These are phyloP conservation scores for Pelomyxa schiedti DNA, from an alignment of 78 protist genomes.

Conservation along the genomic window DNA sequence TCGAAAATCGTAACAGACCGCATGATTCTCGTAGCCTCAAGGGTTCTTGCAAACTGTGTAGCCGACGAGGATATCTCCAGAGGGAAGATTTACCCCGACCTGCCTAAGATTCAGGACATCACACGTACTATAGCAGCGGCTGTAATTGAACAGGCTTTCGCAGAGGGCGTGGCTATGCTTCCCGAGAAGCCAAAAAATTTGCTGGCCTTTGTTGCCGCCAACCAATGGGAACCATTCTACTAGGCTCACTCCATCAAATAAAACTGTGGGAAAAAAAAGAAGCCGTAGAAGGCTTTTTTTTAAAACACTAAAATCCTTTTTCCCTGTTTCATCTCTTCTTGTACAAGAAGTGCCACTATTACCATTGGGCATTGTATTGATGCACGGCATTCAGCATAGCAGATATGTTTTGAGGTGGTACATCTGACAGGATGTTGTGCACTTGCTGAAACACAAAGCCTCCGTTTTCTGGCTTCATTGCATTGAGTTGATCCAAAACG, in stretches of 20 bases:
- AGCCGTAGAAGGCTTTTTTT: too few relatives aligned
- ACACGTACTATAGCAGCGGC: constrained; percentile 12
- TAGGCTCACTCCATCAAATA: too few relatives aligned
- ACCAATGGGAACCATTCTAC: constrained; percentile 18
- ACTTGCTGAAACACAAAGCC: not conserved
- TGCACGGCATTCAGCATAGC: not conserved
- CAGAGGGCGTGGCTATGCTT: constrained; percentile 29
- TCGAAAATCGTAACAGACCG: constrained; percentile 59
- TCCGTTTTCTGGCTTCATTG: not conserved
- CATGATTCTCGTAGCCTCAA: constrained; percentile 63
- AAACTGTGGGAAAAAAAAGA: too few relatives aligned
- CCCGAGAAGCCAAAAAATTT: constrained; percentile 13
- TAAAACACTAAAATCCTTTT: too few relatives aligned
- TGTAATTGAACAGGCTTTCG: constrained; percentile 44
- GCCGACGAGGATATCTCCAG: constrained; percentile 29
- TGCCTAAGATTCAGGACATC: constrained; percentile 25
- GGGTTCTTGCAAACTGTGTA: constrained; percentile 48
- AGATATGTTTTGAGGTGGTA: not conserved
- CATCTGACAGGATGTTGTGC: not conserved
- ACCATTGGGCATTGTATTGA: too few relatives aligned
- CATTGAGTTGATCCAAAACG: not conserved
- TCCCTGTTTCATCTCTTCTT: too few relatives aligned
- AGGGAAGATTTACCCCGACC: constrained; percentile 39
- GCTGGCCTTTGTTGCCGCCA: constrained; percentile 3
- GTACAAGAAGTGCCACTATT: too few relatives aligned